These are phyloP conservation scores for Gossypium turneri DNA, from an alignment of 345 rosid species.

Conservation along the genomic window DNA sequence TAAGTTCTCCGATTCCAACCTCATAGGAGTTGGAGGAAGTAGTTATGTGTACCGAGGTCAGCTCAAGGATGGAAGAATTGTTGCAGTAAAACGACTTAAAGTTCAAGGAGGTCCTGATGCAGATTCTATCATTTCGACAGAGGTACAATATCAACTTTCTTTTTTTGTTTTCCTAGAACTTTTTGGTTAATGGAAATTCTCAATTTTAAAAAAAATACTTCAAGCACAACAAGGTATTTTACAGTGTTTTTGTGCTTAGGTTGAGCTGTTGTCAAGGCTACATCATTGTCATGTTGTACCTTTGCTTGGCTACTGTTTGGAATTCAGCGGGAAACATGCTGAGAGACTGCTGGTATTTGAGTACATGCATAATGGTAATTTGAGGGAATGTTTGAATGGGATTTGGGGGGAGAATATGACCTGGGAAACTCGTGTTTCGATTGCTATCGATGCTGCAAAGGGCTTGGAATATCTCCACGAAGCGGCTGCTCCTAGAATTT, in stretches of 20 bases:
- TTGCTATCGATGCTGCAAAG: slow-evolving; percentile 92
- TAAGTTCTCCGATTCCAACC: slow-evolving; percentile 61
- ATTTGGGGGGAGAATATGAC: slow-evolving; percentile 51
- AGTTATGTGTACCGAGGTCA: slow-evolving; percentile 82
- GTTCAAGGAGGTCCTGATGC: slow-evolving; percentile 59
- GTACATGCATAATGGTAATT: slow-evolving; percentile 68
- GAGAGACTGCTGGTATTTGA: slow-evolving; percentile 87
- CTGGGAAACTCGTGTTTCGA: slow-evolving; percentile 72
- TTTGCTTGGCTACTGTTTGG: slow-evolving; percentile 79
- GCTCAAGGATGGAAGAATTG: slow-evolving; percentile 72
- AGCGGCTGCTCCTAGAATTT: slow-evolving; percentile 95
- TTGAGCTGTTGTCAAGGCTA: slow-evolving; percentile 74
- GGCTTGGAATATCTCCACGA: slow-evolving; percentile 97
- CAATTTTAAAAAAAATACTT: neutral
- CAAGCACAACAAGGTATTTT: slow-evolving; percentile 1
- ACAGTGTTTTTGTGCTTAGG: slow-evolving; percentile 41
- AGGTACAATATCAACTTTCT: slow-evolving; percentile 40
- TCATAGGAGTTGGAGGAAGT: slow-evolving; percentile 87
- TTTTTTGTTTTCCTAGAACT: neutral
- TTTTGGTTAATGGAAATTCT: neutral
- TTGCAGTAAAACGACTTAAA: slow-evolving; percentile 77
- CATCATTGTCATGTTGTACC: slow-evolving; percentile 96
- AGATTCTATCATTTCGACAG: slow-evolving; percentile 58
- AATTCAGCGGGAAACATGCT: slow-evolving; percentile 62
- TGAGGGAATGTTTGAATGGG: slow-evolving; percentile 82